Base-by-base conservation (phyloP, 2,329 filamentous ascomycete species). In the Alternaria gaisen region DNA sequence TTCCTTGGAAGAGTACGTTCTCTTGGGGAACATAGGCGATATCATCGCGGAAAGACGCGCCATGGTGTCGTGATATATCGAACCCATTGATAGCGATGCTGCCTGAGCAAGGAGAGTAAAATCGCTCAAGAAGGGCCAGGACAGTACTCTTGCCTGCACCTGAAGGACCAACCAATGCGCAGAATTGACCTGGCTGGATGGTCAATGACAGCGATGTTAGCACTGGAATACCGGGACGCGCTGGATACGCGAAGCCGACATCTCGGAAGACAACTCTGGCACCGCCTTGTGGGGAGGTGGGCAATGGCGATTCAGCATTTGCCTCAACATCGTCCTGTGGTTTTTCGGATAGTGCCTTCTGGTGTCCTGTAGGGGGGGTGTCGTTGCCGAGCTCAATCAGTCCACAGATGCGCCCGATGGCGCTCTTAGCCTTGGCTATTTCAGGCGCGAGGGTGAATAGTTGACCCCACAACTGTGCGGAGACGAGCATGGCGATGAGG, bases 331-430 rank as follows among this genome's bases (percentile, higher is more conserved):
- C 76, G 18, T 60, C 64, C 51, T 72, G 69, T 40, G 72, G 67
- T n/a, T 67, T 64, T 28, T 97, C 86, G 11, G 97, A 83, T 0
- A 94, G 97, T 66, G 92, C 90, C 91, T 97, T 96, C 67, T 97
- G 93, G 0, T 93, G 92, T 0, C 92, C 54, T n/a, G 60, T 22
- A 9, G 60, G 52, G 12, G 64, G 58, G 5, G 44, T 32, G 44
- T 70, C 58, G 3, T 59, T 64, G n/a, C 76, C 74, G 3, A 80
- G 64, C 41, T 80, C 74, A 34, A 81, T 79, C 20, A 86, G 69
- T 18, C 92, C 77, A 94, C 97, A 5, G 88, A 93, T 83, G 95
- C 97, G 72, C 94, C 90, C 14, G 11, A 87, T 86, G 3, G 90
- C 88, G 1, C 83, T 82, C 30, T 84, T 85, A 1, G 91, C 90